Percentiles rank a stretch among this genome's conserved stretches.
Evolutionary conservation across 179 eudicot species (phyloP).

Genomic region (Carnegiea gigantea): DNA sequence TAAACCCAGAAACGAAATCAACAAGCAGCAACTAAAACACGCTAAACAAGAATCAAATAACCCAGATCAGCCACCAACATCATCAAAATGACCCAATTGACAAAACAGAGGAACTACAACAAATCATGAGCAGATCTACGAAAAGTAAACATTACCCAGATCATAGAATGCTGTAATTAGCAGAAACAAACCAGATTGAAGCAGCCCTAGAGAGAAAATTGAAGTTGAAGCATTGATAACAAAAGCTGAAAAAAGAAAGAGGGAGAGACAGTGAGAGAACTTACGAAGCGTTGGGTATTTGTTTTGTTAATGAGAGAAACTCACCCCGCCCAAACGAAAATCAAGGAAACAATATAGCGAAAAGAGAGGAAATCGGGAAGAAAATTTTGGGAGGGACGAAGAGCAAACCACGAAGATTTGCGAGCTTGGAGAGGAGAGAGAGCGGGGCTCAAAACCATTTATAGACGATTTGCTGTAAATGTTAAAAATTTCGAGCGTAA

Average conservation of each 20-base stretch:
- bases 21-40: not conserved
- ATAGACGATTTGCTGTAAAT: not conserved
- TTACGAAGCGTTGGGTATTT: not conserved
- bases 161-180: constrained; percentile 16
- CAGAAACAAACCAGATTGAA: not conserved
- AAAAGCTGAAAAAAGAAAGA: not conserved
- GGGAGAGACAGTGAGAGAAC: not conserved
- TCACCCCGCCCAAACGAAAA: constrained; percentile 12
- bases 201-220: constrained; percentile 4
- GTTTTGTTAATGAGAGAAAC: not conserved
- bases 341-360: constrained; percentile 20
- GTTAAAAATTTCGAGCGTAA: constrained; percentile 14
- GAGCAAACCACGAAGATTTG: constrained; percentile 25
- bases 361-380: constrained; percentile 19
- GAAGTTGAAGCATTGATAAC: not conserved
- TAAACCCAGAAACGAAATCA: not conserved
- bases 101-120: not conserved
- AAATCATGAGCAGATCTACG: constrained; percentile 28
- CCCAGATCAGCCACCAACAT: constrained; percentile 22
- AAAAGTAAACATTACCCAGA: constrained; percentile 25
- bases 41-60: not conserved
- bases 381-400: constrained; percentile 2
- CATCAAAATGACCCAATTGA: not conserved
- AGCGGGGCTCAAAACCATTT: constrained; percentile 7
- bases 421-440: constrained; percentile 22